phyloP scores from a whole-genome alignment of 768 basidiomycete species.

The Chalciporus piperatus region DNA sequence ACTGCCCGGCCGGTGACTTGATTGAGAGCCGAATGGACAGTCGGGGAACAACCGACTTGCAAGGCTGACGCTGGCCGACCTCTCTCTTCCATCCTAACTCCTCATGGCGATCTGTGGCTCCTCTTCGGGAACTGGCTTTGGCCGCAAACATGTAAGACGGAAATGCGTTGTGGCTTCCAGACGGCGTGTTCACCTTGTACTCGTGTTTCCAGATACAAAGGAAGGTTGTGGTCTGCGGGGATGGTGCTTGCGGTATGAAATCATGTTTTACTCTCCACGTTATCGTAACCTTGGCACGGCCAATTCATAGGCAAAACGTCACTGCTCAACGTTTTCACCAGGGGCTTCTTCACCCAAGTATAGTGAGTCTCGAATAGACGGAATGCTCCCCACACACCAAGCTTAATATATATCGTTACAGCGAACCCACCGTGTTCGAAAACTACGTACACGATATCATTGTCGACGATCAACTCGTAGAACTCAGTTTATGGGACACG shows the following conservation, averaged over 20 bases:
- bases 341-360: conserved; percentile 92
- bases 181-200: conserved; percentile 13
- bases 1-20: conserved; percentile 5
- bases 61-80: not conserved
- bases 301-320: conserved; percentile 68
- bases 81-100: conserved; percentile 3
- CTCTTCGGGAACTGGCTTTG: conserved; percentile 53
- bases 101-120: conserved; percentile 59
- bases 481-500: conserved; percentile 96
- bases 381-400: not conserved
- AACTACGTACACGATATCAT: conserved; percentile 91
- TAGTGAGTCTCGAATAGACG: conserved; percentile 55
- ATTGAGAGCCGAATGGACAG: not conserved
- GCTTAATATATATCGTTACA: conserved; percentile 24
- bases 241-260: conserved; percentile 82
- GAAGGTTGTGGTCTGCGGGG: conserved; percentile 89
- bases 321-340: conserved; percentile 81
- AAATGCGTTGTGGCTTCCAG: conserved; percentile 4
- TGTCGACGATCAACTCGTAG: conserved; percentile 84
- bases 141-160: conserved; percentile 35
- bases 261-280: not conserved
- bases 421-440: conserved; percentile 94
- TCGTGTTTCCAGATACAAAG: conserved; percentile 41
- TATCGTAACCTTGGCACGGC: conserved; percentile 11
- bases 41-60: not conserved